Conservation (phyloP, 1,139 yeast genomes). For the Saccharomyces pastorianus region DNA sequence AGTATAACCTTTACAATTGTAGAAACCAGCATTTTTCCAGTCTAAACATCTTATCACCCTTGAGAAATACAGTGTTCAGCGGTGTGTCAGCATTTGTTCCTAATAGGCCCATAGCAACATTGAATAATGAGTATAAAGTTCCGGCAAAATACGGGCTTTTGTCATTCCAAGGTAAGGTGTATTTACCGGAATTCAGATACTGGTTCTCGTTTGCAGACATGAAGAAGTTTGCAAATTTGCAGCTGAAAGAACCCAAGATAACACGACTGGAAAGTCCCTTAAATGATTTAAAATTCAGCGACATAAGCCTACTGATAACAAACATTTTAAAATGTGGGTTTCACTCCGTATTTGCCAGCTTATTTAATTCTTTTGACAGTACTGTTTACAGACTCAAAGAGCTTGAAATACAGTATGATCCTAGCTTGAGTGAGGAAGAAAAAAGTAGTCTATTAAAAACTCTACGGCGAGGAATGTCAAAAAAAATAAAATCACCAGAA, state of each 20-base stretch:
- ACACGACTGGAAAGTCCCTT: constrained; percentile 11
- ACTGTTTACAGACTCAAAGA: constrained; percentile 26
- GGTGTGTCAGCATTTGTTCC: constrained; percentile 48
- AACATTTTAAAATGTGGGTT: constrained; percentile 16
- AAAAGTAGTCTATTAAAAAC: constrained; percentile 11
- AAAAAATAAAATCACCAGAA: constrained; percentile 13
- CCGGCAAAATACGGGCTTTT: constrained; percentile 14
- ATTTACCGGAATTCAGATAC: constrained; percentile 24
- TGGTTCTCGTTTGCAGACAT: constrained; percentile 21
- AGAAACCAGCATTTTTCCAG: constrained; percentile 46
- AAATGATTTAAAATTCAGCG: constrained; percentile 12
- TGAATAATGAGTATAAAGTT: constrained; percentile 39
- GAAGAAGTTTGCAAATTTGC: constrained; percentile 15
- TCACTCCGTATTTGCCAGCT: constrained; percentile 12
- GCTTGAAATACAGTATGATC: constrained; percentile 21
- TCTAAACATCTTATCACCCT: constrained; percentile 39
- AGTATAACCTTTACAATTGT: constrained; percentile 39
- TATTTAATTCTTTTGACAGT: constrained; percentile 16
- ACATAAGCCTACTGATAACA: constrained; percentile 12
- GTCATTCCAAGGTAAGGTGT: constrained; percentile 22
- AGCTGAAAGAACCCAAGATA: constrained; percentile 10
- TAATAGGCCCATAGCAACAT: constrained; percentile 29
- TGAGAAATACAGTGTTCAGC: constrained; percentile 43
- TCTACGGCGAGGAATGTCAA: constrained; percentile 12
- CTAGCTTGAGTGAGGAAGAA: constrained; percentile 7